These are phyloP conservation scores for Aquilaria agallochum DNA, from an alignment of 441 rosid genomes.

Conservation along the genomic window DNA sequence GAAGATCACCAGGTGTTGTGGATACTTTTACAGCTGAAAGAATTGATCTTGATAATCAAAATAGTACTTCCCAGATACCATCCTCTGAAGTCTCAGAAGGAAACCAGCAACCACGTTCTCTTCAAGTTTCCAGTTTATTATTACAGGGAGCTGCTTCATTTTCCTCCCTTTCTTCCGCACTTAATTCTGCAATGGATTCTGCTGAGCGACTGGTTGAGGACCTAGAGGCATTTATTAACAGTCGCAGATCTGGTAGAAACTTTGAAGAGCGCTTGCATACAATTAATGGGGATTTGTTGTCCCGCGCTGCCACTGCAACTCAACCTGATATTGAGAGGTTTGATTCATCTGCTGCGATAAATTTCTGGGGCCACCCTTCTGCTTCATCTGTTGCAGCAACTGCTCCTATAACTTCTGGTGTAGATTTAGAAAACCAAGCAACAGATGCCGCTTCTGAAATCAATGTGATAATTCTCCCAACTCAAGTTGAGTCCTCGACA, in stretches of 20 bases:
- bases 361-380: slow-evolving; percentile 18
- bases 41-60: slow-evolving; percentile 5
- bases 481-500: slow-evolving; percentile 26
- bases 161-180: slow-evolving; percentile 34
- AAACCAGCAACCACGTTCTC: slow-evolving; percentile 13
- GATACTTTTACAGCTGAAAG: slow-evolving; percentile 16
- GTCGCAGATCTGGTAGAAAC: slow-evolving; percentile 24
- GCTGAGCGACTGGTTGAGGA: slow-evolving; percentile 31
- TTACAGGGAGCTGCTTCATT: slow-evolving; percentile 31
- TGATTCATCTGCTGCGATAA: slow-evolving; percentile 19
- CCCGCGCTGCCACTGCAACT: slow-evolving; percentile 21
- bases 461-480: slow-evolving; percentile 15
- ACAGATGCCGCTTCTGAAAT: slow-evolving; percentile 20
- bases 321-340: slow-evolving; percentile 21
- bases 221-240: slow-evolving; percentile 33
- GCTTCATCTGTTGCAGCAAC: slow-evolving; percentile 17
- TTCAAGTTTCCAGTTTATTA: slow-evolving; percentile 32
- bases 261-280: slow-evolving; percentile 24
- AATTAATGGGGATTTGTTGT: slow-evolving; percentile 28
- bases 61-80: slow-evolving; percentile 7
- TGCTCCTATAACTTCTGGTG: slow-evolving; percentile 14
- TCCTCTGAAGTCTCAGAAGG: slow-evolving; percentile 5
- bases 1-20: slow-evolving; percentile 25
- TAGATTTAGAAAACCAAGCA: slow-evolving; percentile 25
- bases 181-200: slow-evolving; percentile 40